phyloP scores from a whole-genome alignment of 2,329 filamentous ascomycete genomes.

The Pseudogymnoascus sp. region DNA sequence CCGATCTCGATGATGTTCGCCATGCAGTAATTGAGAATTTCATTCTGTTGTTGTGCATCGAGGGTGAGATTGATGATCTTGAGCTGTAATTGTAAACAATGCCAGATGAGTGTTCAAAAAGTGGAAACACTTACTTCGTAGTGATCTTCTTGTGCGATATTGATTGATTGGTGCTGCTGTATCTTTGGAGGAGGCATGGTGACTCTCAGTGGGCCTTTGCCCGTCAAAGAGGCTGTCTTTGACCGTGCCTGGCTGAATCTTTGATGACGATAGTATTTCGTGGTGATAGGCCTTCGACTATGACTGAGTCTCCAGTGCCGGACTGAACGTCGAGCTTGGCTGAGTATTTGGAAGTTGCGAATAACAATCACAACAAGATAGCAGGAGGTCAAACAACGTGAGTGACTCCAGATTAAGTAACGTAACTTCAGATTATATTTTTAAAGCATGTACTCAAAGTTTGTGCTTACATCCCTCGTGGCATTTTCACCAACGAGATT shows the following conservation, averaged over 20 bases:
- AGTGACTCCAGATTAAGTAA: not conserved
- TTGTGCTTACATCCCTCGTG: not conserved
- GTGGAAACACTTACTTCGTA: not conserved
- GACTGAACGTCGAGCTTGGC: not conserved
- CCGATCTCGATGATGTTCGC: slow-evolving; percentile 1
- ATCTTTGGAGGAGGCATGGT: not conserved
- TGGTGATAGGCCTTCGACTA: not conserved
- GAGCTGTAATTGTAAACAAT: not conserved
- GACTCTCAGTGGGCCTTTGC: not conserved
- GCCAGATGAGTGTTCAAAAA: not conserved
- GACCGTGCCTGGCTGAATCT: not conserved
- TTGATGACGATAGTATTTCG: not conserved
- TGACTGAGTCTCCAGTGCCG: not conserved
- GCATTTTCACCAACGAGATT: not conserved
- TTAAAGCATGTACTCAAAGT: slow-evolving; percentile 6
- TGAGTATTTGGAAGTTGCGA: not conserved
- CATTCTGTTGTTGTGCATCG: not conserved
- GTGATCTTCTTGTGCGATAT: not conserved
- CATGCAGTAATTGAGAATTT: not conserved
- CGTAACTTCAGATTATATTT: not conserved
- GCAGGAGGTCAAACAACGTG: not conserved
- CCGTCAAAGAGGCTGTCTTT: not conserved
- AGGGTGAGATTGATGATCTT: not conserved
- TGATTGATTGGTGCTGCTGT: not conserved
- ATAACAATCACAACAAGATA: not conserved